phyloP scores from a whole-genome alignment of 1,139 yeast species.

The Torulaspora globosa region DNA sequence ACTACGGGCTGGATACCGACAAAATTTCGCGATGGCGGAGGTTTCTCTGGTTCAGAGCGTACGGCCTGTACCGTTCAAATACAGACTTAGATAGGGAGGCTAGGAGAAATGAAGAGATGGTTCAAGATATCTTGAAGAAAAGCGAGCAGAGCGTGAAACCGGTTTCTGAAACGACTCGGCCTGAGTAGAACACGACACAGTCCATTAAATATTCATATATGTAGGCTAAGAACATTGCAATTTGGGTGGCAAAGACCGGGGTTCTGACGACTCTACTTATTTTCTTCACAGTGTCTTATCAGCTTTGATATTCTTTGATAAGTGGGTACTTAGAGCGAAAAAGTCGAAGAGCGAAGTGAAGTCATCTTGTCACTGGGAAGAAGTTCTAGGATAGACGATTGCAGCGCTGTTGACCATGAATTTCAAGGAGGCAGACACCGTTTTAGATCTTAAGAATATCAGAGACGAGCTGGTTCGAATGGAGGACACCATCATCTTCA shows the following conservation, averaged over 20 bases:
- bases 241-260: neutral
- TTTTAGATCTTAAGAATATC: constrained; percentile 73
- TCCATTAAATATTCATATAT: neutral
- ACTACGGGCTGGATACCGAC: constrained; percentile 52
- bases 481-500: constrained; percentile 95
- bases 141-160: neutral
- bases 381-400: neutral
- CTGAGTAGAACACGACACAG: neutral
- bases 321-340: neutral
- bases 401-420: constrained; percentile 53
- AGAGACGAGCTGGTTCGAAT: constrained; percentile 80
- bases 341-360: neutral
- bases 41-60: constrained; percentile 58
- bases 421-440: constrained; percentile 78
- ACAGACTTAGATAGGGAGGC: constrained; percentile 38
- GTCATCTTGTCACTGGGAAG: neutral
- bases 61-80: constrained; percentile 35
- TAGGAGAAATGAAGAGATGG: constrained; percentile 32
- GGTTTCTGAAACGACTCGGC: neutral
- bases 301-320: no score
- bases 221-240: neutral
- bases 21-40: constrained; percentile 52
- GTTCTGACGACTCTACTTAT: neutral
- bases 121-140: constrained; percentile 20
- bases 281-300: neutral